Evolutionary conservation across 345 rosid genomes (phyloP).

Genomic region (Microcos paniculata): DNA sequence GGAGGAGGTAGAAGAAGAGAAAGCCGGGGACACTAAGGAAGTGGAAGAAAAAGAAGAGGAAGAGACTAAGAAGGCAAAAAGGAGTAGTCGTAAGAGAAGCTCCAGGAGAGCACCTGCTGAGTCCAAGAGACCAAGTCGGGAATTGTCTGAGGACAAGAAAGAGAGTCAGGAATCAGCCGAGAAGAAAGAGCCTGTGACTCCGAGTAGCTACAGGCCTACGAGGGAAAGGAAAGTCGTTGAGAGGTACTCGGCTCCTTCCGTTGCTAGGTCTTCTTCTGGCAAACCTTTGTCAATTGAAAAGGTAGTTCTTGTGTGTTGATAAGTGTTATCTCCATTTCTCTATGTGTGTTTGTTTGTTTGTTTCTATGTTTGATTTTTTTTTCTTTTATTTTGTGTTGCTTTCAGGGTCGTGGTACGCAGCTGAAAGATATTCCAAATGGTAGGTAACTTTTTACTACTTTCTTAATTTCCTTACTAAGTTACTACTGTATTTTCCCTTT

Average conservation of each 20-base stretch:
- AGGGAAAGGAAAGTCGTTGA: conserved; percentile 92
- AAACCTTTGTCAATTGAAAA: conserved; percentile 70
- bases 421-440: conserved; percentile 97
- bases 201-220: conserved; percentile 69
- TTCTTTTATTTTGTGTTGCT: background rate
- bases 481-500: background rate
- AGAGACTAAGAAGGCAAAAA: background rate
- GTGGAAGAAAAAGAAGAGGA: conserved; percentile 19
- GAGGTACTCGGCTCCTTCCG: conserved; percentile 70
- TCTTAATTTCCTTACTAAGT: background rate
- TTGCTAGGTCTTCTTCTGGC: conserved; percentile 45
- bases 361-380: background rate
- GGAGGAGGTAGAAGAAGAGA: conserved; percentile 6
- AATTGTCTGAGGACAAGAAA: conserved; percentile 12
- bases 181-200: conserved; percentile 47
- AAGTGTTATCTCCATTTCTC: background rate
- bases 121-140: conserved; percentile 13
- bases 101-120: conserved; percentile 26
- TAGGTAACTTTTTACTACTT: conserved; percentile 17
- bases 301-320: conserved; percentile 29
- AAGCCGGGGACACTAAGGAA: conserved; percentile 16
- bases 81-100: conserved; percentile 26
- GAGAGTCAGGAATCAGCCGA: conserved; percentile 22
- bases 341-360: background rate
- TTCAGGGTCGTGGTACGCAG: conserved; percentile 82